Evolutionary conservation across 306 rosid genomes (phyloP).

Genomic region (Alnus glutinosa): DNA sequence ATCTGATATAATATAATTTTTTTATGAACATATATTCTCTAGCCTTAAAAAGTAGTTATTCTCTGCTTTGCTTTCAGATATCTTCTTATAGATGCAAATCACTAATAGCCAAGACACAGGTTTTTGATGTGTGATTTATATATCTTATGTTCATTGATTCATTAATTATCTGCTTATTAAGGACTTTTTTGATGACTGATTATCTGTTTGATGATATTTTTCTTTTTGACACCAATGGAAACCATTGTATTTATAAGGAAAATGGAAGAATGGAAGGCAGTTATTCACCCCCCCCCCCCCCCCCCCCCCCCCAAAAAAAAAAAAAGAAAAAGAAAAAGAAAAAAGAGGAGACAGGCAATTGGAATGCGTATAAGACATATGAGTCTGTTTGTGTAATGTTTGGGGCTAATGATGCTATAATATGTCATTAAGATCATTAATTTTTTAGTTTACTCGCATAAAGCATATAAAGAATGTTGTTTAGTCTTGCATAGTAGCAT

Average conservation of each 20-base stretch:
- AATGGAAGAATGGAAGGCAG: too few relatives aligned
- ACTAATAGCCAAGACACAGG: not conserved
- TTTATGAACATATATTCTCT: not conserved
- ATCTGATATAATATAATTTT: not conserved
- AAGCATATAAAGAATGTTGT: not conserved
- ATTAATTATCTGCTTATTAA: not conserved
- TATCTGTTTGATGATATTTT: not conserved
- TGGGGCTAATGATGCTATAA: not conserved
- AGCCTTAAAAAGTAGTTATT: not conserved
- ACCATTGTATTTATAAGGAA: not conserved
- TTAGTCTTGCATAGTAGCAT: not conserved
- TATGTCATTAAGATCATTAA: not conserved
- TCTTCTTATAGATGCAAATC: not conserved
- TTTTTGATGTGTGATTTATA: not conserved
- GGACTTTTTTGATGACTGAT: not conserved
- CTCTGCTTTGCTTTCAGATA: not conserved
- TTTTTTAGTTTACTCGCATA: not conserved
- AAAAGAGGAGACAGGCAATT: too few relatives aligned
- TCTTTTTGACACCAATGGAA: not conserved
- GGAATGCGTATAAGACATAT: not conserved
- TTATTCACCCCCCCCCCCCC: too few relatives aligned
- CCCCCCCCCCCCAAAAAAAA: too few relatives aligned
- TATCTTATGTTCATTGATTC: not conserved
- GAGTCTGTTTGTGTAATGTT: not conserved
- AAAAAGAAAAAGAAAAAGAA: too few relatives aligned